Evolutionary conservation across 345 rosid genomes (phyloP), one percentile per base, ranked within the genome.

Genomic region (Acer yangbiense): DNA sequence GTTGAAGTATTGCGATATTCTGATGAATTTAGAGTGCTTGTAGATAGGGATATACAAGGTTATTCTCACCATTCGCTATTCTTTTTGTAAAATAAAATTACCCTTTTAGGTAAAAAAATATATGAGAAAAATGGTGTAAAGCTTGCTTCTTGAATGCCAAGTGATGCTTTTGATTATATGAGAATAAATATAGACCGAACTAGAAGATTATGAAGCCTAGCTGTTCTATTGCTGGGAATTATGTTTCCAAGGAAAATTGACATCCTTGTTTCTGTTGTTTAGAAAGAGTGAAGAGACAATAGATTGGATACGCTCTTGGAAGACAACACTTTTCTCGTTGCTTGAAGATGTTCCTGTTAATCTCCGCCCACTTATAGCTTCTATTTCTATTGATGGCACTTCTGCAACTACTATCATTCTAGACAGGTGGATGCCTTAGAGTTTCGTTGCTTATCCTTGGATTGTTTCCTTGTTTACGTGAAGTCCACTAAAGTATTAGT

Each of bases 301-400:
- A 83, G 94, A 92, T 61, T 93, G 96, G 99, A 85, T 68, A 60
- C 79, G 54, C 2, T 93, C 99, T 41, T 95, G 99, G 99, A 89
- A 85, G 85, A 66, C 63, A 70, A 88, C 97, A 6, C 91, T 95
- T 41, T 90, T 88, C 83, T 81, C 84, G 0, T 80, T 93, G 75
- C 91, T 95, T 7, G 89, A 85, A 35, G 97, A 90, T 79, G 84
- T 95, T 78, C 99, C 96, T 1, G n/a, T 78, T 77, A 79, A 83
- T 69, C 80, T 92, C 60, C 90, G 93, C 0, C 82, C 90, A 13
- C 86, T 81, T 5, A 68, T 95, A 74, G 82, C 89, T 75, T 90
- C 98, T 61, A 85, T 93, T 76, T 95, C 98, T 0, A 85, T 92
- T 32, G 97, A 95, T 84, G 99, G 98, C 48, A 95, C 98, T 77